Conservation (phyloP, 2,329 filamentous ascomycete genomes). For the Xylaria multiplex region DNA sequence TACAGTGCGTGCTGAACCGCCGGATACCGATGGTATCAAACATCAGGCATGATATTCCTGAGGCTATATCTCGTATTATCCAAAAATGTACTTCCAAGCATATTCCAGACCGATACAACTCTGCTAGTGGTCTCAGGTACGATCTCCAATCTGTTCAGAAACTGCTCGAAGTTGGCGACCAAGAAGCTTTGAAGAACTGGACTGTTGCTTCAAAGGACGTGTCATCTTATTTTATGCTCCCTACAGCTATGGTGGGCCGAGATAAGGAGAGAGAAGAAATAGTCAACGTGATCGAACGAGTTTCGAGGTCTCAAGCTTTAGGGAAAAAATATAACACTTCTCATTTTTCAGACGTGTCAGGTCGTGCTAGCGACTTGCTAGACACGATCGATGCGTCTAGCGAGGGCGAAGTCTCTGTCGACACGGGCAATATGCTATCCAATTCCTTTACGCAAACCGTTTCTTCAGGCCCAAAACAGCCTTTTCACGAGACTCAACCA, state of each 20-base stretch:
- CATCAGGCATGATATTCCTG: conserved; percentile 83
- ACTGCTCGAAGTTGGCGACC: conserved; percentile 79
- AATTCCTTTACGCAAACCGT: conserved; percentile 60
- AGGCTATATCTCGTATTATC: conserved; percentile 82
- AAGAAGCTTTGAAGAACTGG: conserved; percentile 75
- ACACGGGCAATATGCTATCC: conserved; percentile 61
- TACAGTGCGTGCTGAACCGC: conserved; percentile 86
- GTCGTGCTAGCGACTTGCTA: conserved; percentile 61
- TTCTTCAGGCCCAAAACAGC: conserved; percentile 54
- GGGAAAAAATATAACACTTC: conserved; percentile 55
- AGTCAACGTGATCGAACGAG: conserved; percentile 78
- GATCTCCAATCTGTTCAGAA: conserved; percentile 80
- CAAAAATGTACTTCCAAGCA: conserved; percentile 93
- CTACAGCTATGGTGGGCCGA: conserved; percentile 82
- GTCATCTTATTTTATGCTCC: conserved; percentile 91
- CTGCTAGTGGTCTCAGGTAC: conserved; percentile 83
- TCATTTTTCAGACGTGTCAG: conserved; percentile 64
- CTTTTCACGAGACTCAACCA: conserved; percentile 54
- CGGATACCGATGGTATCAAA: conserved; percentile 80
- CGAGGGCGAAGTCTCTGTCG: conserved; percentile 67
- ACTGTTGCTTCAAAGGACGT: conserved; percentile 84
- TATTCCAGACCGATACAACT: conserved; percentile 88
- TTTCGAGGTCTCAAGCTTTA: conserved; percentile 71
- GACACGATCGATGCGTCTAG: conserved; percentile 65
- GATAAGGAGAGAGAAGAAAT: conserved; percentile 76